Base-by-base conservation (phyloP, 2,329 filamentous ascomycete genomes). In the Fusarium pseudonygamai region DNA sequence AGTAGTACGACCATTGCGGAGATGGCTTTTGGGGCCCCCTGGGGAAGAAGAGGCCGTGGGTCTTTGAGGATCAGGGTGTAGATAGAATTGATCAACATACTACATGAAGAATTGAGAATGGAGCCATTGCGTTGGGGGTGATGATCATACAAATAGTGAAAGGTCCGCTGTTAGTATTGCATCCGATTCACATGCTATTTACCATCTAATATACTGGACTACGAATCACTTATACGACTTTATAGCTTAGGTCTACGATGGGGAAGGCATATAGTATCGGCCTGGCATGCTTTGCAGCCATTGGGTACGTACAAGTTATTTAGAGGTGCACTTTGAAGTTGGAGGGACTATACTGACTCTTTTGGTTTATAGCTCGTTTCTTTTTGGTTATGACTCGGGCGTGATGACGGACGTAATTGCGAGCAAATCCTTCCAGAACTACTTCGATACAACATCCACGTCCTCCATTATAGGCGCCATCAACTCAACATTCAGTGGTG, bases 381-480 rank as follows among this genome's bases (percentile, higher is more conserved):
- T 86, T 22, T 85, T 86, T 62, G 85, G 85, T 28, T 86, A 87
- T 74, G 75, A 77, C 22, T 71, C 68, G 4, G 75, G 75, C n/a
- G 75, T 77, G 7, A 77, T 77, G 75, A 84, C 83, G 15, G 84
- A 88, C 79, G 87, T 89, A 42, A 89, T 89, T 49, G 85, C 84
- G n/a, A n/a, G 87, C 85, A 4, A 79, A 82, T 11, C 89, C 75
- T 90, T 90, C 74, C 82, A 88, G 14, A 60, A 75, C 7, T 88
- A 84, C 77, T 90, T 90, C 80, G 77, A 88, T 57, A 89, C 88
- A 12, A 81, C 37, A 77, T 84, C 20, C 85, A 73, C 75, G 4
- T 77, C 75, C 2, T 65, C 75, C 46, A 77, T 87, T 22, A 84
- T 89, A 53, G 89, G 88, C 7, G 88, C 87, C n/a, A 89, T 90